Conservation (phyloP, 1,284 basidiomycete genomes). For the Fomitopsis betulina region DNA sequence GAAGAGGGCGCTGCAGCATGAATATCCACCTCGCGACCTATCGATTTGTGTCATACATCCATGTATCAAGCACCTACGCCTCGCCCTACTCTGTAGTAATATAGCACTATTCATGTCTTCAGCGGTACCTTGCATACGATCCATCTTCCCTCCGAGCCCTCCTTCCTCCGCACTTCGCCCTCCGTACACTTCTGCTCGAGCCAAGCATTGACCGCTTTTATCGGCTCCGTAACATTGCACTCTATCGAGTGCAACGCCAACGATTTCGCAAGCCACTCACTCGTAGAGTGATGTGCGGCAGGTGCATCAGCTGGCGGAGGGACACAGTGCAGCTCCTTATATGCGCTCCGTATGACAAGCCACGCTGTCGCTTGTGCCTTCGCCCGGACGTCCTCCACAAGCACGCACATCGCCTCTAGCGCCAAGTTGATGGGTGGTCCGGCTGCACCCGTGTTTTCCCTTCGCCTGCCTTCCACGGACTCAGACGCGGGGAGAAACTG, state of each 20-base stretch:
- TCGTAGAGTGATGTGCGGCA: constrained; percentile 29
- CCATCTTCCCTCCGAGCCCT: constrained; percentile 52
- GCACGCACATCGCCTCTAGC: constrained; percentile 36
- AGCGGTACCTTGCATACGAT: constrained; percentile 33
- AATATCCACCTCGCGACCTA: neutral
- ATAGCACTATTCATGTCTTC: neutral
- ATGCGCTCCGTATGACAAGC: constrained; percentile 56
- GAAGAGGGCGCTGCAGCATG: neutral
- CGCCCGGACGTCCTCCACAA: constrained; percentile 42
- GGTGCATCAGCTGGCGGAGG: constrained; percentile 14
- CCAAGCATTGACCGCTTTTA: constrained; percentile 42
- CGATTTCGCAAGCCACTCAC: constrained; percentile 47
- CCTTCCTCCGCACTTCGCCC: constrained; percentile 47
- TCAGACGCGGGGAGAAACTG: constrained; percentile 6
- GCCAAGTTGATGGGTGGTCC: constrained; percentile 26
- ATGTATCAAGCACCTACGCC: neutral
- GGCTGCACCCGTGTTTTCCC: neutral
- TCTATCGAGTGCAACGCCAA: constrained; percentile 31
- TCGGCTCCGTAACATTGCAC: neutral
- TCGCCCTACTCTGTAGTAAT: neutral
- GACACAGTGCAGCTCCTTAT: constrained; percentile 51
- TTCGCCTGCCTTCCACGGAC: too few relatives aligned
- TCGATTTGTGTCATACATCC: neutral
- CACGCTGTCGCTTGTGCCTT: constrained; percentile 53
- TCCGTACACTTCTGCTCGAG: constrained; percentile 34